Percentiles rank a stretch among this genome's conserved stretches.
Conservation (phyloP, 176 grass and related monocot genomes). For the Secale cereale region DNA sequence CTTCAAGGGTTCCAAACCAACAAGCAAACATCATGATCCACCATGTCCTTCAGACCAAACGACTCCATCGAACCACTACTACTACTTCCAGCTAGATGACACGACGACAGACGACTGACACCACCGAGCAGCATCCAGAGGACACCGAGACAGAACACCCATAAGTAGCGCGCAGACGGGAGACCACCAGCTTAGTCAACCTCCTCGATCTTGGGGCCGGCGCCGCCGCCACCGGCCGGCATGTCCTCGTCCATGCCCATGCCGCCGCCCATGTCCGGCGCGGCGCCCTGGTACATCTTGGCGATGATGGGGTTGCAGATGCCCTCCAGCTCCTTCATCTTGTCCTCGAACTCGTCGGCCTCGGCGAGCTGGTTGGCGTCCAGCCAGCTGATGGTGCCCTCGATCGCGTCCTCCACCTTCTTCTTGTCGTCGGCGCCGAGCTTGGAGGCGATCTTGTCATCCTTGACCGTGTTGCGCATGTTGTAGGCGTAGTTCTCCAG, state of each 20-base stretch:
- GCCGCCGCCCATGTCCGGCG: conserved; percentile 27
- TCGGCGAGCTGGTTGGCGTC: conserved; percentile 48
- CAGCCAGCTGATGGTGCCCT: conserved; percentile 45
- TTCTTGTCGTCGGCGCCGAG: conserved; percentile 44
- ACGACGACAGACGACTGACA: background rate
- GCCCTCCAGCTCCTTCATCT: conserved; percentile 61
- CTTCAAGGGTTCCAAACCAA: no score
- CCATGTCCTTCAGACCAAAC: no score
- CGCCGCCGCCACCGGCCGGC: conserved; percentile 15
- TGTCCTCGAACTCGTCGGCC: conserved; percentile 55
- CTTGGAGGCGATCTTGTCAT: conserved; percentile 63
- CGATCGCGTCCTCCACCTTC: conserved; percentile 45
- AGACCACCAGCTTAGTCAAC: conserved; percentile 22
- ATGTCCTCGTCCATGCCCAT: conserved; percentile 45
- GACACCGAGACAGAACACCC: background rate
- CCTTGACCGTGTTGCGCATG: conserved; percentile 76
- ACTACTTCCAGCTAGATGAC: background rate
- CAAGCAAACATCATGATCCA: no score
- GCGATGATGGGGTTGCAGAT: conserved; percentile 64
- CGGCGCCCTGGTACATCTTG: conserved; percentile 54
- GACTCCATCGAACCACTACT: background rate
- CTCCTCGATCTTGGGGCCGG: conserved; percentile 60
- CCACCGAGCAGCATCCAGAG: background rate
- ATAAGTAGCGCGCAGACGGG: background rate
- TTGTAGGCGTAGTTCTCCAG: conserved; percentile 92